phyloP scores from a whole-genome alignment of 257 asterid species.

The Jacaranda copaia region DNA sequence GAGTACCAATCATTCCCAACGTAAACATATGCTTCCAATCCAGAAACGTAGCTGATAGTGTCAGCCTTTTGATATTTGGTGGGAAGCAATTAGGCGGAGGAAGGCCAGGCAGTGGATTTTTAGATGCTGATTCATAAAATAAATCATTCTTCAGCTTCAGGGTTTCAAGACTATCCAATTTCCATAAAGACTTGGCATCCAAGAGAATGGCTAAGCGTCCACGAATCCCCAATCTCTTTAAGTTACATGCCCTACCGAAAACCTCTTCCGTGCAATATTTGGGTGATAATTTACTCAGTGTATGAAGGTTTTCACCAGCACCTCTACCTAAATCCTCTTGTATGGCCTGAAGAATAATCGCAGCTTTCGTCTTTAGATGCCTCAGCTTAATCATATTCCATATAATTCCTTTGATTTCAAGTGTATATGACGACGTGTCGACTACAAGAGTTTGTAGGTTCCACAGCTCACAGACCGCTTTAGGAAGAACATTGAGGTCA shows the following conservation, averaged over 20 bases:
- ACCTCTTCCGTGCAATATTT: conserved; percentile 36
- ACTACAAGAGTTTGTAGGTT: too few relatives aligned
- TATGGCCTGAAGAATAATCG: conserved; percentile 21
- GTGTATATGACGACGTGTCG: too few relatives aligned
- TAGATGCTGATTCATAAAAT: background rate
- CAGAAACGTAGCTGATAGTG: conserved; percentile 34
- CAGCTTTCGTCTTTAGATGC: conserved; percentile 49
- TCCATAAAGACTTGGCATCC: background rate
- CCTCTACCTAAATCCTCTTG: too few relatives aligned
- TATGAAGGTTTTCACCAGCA: conserved; percentile 36
- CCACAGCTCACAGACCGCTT: too few relatives aligned
- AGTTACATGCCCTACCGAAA: conserved; percentile 11
- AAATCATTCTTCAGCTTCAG: conserved; percentile 46
- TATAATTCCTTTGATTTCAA: too few relatives aligned
- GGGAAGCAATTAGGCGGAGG: conserved; percentile 40
- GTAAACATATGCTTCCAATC: conserved; percentile 43
- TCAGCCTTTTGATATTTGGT: conserved; percentile 35
- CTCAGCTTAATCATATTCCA: conserved; percentile 40
- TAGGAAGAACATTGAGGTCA: too few relatives aligned
- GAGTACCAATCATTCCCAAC: conserved; percentile 32
- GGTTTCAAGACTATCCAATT: conserved; percentile 29
- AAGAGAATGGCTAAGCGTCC: conserved; percentile 30
- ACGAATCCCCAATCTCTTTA: conserved; percentile 38
- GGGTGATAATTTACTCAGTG: conserved; percentile 39
- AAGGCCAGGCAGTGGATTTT: conserved; percentile 18